Evolutionary conservation across 805 yeast species (phyloP).

Genomic region (Metschnikowia amazonensis): DNA sequence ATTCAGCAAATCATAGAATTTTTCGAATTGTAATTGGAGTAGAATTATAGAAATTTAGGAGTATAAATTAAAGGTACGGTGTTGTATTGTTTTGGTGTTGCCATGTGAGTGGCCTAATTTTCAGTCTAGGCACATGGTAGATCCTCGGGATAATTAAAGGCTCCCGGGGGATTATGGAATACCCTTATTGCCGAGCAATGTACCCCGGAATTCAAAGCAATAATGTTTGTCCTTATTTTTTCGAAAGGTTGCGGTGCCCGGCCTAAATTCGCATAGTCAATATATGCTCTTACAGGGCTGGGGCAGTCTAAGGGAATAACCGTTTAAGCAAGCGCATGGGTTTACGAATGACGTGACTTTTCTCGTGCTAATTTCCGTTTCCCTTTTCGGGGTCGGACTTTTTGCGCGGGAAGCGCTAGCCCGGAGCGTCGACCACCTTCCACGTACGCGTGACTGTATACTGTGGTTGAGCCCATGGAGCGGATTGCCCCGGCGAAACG

Average conservation of each 20-base stretch:
- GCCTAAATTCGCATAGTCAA: background rate
- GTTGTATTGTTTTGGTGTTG: background rate
- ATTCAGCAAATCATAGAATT: background rate
- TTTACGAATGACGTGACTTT: constrained; percentile 5
- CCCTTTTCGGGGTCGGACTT: constrained; percentile 8
- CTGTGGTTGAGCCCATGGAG: constrained; percentile 14
- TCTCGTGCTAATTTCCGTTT: background rate
- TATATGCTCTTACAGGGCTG: constrained; percentile 2
- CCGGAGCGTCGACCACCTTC: constrained; percentile 11
- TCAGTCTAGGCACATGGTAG: background rate
- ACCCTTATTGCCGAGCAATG: constrained; percentile 1
- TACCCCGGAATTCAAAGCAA: background rate
- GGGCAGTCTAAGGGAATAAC: constrained; percentile 1
- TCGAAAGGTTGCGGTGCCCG: background rate
- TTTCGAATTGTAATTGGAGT: background rate
- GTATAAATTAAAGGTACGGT: background rate
- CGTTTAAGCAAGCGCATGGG: background rate
- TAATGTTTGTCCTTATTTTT: background rate
- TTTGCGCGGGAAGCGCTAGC: constrained; percentile 11
- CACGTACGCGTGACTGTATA: constrained; percentile 6
- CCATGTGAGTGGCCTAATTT: background rate
- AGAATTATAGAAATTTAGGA: background rate
- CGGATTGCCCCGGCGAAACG: constrained; percentile 19
- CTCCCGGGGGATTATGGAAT: background rate
- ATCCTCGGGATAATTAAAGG: constrained; percentile 2